Evolutionary conservation across 768 basidiomycete species (phyloP), one percentile per base, ranked within the genome.

Genomic region (Hygrophorus russula): DNA sequence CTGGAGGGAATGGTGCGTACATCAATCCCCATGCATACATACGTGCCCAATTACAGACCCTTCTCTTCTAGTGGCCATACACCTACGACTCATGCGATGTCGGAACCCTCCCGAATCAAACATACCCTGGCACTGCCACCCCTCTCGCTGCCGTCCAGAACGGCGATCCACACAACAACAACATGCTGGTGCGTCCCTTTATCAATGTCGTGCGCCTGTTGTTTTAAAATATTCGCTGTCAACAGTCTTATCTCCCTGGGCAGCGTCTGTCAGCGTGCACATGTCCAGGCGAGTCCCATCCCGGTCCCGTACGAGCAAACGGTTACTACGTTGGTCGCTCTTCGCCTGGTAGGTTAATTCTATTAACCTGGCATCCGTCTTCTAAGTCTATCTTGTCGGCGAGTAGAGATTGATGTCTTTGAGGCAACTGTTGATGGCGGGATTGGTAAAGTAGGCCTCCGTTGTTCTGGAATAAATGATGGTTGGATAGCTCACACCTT

Each of bases 71-170:
- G 76, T 81, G 78, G 78, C 81, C 80, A 19, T 82, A 79, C 53
- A 71, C 70, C 4, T 82, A 82, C 51, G 77, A 82, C 46, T 56
- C 76, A 4, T 89, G 88, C 57, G 87, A 90, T 56, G 71, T 85
- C 11, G 88, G 88, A 4, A 89, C 87, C 2, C 63, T 82, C 1
- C 65, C 74, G 8, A 89, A 89, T 59, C 91, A 93, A 59, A 74
- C 81, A 10, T 59, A 76, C 49, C 74, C 80, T 39, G 83, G 76
- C 10, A 57, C 57, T 2, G 41, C 37, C 13, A 71, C 24, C 10
- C 82, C 82, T 9, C 46, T 64, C 2, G 68, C 69, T 13, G 70
- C 74, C 6, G 69, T 41, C 34, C 52, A 58, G 27, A 57, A 59
- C 14, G 68, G 68, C 17, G 69, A 71, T 46, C 62, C 63, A 0